phyloP scores from a whole-genome alignment of 2,329 filamentous ascomycete genomes.

The Talaromyces islandicus region DNA sequence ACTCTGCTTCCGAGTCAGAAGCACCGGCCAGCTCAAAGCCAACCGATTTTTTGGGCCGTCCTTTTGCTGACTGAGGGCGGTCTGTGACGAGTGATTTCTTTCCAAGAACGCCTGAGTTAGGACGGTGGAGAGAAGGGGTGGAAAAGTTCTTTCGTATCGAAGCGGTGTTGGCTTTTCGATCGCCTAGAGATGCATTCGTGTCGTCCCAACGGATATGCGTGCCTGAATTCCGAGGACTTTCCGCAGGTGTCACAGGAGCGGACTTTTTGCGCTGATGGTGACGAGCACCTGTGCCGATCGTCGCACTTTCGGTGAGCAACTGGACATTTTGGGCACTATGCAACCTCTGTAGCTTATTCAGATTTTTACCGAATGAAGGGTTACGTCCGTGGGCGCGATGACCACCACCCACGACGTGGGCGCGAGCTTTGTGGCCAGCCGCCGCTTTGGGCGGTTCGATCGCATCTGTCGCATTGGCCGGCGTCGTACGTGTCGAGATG shows the following conservation, averaged over 20 bases:
- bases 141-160: conserved; percentile 42
- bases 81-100: conserved; percentile 35
- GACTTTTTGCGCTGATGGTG: conserved; percentile 44
- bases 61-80: conserved; percentile 27
- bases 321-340: conserved; percentile 22
- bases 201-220: conserved; percentile 28
- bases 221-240: conserved; percentile 31
- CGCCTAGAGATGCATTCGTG: conserved; percentile 27
- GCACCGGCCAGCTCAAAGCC: conserved; percentile 40
- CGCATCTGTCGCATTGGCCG: conserved; percentile 19
- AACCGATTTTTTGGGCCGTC: conserved; percentile 39
- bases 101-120: conserved; percentile 28
- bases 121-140: conserved; percentile 35
- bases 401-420: conserved; percentile 37
- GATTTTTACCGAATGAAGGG: conserved; percentile 38
- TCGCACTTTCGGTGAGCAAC: conserved; percentile 22
- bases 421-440: conserved; percentile 27
- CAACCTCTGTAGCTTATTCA: conserved; percentile 38
- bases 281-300: conserved; percentile 16
- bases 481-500: conserved; percentile 26
- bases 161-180: conserved; percentile 26
- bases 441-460: conserved; percentile 25
- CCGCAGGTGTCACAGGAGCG: conserved; percentile 37
- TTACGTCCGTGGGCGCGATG: conserved; percentile 38
- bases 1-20: conserved; percentile 41